These are phyloP conservation scores for Rosa persica DNA, from an alignment of 306 rosid genomes.

Conservation along the genomic window DNA sequence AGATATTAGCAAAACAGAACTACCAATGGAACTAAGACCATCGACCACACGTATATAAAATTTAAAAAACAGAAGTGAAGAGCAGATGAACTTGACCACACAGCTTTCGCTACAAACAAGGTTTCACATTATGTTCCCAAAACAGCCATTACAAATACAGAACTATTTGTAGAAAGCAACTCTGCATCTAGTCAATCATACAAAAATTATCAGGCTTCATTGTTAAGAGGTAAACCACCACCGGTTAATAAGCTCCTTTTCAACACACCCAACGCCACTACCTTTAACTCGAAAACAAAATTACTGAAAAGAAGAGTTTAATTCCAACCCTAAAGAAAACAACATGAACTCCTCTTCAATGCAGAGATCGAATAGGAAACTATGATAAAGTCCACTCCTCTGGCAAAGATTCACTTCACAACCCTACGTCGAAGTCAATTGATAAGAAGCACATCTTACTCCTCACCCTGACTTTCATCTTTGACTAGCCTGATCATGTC, in stretches of 20 bases:
- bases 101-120: background rate
- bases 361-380: constrained; percentile 1
- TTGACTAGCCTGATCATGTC: constrained; percentile 95
- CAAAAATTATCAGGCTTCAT: background rate
- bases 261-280: background rate
- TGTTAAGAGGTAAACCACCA: background rate
- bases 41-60: background rate
- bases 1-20: background rate
- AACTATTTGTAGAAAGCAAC: background rate
- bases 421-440: background rate
- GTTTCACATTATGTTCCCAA: background rate
- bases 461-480: constrained; percentile 78
- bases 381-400: background rate
- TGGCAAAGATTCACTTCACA: background rate
- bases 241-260: background rate
- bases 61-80: background rate
- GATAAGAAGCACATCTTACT: constrained; percentile 18
- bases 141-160: constrained; percentile 3
- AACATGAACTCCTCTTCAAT: background rate
- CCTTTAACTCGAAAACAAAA: background rate
- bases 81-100: background rate
- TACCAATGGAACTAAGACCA: background rate
- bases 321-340: background rate
- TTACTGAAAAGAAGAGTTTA: background rate
- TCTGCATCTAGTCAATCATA: constrained; percentile 9